Base-by-base conservation (phyloP, 495 filamentous ascomycete species). In the Xylaria venustula region DNA sequence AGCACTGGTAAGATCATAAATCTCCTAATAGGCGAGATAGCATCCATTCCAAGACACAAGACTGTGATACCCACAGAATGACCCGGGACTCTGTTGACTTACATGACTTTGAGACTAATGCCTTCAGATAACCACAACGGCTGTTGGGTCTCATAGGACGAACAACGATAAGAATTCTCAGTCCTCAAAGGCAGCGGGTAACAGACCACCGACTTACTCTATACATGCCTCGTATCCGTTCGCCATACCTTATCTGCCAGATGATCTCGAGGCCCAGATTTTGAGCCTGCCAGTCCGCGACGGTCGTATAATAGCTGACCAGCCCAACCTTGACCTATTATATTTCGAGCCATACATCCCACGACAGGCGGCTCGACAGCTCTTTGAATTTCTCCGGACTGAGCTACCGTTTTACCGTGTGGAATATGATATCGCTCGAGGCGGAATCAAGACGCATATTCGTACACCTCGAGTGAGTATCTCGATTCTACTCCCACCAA, bases 361-460 rank as follows among this genome's bases (percentile, higher is more conserved):
- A 15, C 46, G 46, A n/a, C 78, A 81, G 0, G 67, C 75, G 8
- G 73, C 81, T 7, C 77, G 73, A 14, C 74, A 85, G 52, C 77
- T 90, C 0, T 92, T 90, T 74, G 67, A 85, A 12, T 88, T 88
- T 69, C 77, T 90, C 0, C 80, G 87, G 0, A 64, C 70, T 12
- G 75, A 85, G 45, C 68, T 91, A 9, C 86, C 86, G 45, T 92
- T 90, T 71, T 91, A 91, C 69, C 79, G 87, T 15, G 89, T 91
- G 0, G 75, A 84, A 54, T 91, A 92, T 69, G 81, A 74, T 12
- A 89, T 89, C 64, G 85, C 83, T 46, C 78, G 88, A 25, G 81
- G 79, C 3, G 74, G 78, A 0, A 60, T 78, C 0, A 78, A 85
- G n/a, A 87, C 83, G 0, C 62, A 74, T 5, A 84, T 91, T 56